phyloP scores from a whole-genome alignment of 2,329 filamentous ascomycete genomes.

The Sporothrix pallida region DNA sequence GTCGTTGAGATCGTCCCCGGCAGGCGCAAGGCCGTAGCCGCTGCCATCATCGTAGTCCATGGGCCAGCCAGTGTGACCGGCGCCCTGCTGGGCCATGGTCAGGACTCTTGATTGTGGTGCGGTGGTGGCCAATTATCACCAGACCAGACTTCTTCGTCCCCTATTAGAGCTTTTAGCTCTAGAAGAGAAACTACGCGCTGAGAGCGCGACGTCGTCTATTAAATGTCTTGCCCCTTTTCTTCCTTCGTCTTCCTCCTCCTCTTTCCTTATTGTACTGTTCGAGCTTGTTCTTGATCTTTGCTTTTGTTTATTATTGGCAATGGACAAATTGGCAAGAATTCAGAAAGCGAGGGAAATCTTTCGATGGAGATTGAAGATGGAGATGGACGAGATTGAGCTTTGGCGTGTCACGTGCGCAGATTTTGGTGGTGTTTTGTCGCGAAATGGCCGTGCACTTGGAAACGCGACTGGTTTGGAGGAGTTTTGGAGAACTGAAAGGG shows the following conservation, averaged over 20 bases:
- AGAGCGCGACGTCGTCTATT: too few relatives aligned
- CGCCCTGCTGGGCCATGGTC: conserved; percentile 38
- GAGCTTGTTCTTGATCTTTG: background rate
- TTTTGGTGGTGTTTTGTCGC: conserved; percentile 18
- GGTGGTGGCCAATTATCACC: too few relatives aligned
- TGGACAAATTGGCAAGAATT: background rate
- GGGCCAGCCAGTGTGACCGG: conserved; percentile 35
- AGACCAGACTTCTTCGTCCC: too few relatives aligned
- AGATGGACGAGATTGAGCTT: background rate
- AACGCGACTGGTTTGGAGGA: conserved; percentile 26
- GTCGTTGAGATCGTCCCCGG: conserved; percentile 31
- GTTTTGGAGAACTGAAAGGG: background rate
- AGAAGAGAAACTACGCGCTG: too few relatives aligned
- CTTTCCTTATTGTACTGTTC: background rate
- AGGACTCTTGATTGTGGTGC: too few relatives aligned
- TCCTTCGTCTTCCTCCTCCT: background rate
- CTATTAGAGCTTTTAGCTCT: too few relatives aligned
- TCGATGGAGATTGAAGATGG: background rate
- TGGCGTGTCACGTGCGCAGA: conserved; percentile 16
- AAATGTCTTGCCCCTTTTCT: background rate
- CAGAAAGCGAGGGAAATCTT: background rate
- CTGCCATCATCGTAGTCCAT: conserved; percentile 34
- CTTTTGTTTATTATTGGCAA: conserved; percentile 10
- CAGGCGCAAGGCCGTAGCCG: conserved; percentile 30
- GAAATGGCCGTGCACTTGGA: conserved; percentile 9